These are phyloP conservation scores for Aureobasidium lini DNA, from an alignment of 2,329 filamentous ascomycete genomes.

Conservation along the genomic window DNA sequence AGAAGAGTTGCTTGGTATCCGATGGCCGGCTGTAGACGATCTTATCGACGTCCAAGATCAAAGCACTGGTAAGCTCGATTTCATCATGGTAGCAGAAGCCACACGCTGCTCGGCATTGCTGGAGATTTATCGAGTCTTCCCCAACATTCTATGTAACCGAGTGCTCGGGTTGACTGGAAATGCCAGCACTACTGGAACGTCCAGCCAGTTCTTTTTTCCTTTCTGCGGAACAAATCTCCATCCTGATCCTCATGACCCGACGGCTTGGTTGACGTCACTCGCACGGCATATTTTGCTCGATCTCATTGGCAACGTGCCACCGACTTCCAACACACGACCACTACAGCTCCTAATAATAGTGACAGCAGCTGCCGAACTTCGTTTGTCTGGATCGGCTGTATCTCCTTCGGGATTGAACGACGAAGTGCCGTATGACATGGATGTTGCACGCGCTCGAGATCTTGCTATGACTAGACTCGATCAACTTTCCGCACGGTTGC, in stretches of 20 bases:
- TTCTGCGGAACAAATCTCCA: slow-evolving; percentile 15
- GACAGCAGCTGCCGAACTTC: slow-evolving; percentile 45
- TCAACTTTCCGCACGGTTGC: slow-evolving; percentile 37
- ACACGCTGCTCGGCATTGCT: slow-evolving; percentile 48
- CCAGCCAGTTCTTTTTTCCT: background rate
- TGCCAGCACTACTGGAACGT: background rate
- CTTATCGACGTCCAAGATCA: slow-evolving; percentile 46
- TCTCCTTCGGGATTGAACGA: background rate
- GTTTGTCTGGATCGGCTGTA: slow-evolving; percentile 27
- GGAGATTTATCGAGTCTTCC: slow-evolving; percentile 50
- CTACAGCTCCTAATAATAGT: slow-evolving; percentile 49
- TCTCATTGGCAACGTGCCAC: slow-evolving; percentile 42
- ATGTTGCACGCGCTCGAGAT: slow-evolving; percentile 36
- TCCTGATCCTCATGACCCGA: background rate
- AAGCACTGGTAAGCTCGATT: slow-evolving; percentile 46
- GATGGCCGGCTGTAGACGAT: slow-evolving; percentile 41
- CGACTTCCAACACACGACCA: slow-evolving; percentile 47
- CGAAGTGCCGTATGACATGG: slow-evolving; percentile 31
- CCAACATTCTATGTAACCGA: slow-evolving; percentile 27
- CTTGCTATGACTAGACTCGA: slow-evolving; percentile 43
- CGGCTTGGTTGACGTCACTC: slow-evolving; percentile 43
- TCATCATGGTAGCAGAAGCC: slow-evolving; percentile 47
- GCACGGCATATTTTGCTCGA: slow-evolving; percentile 44
- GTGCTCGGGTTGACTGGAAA: slow-evolving; percentile 16
- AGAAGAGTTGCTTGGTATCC: slow-evolving; percentile 40